These are phyloP conservation scores for Dimocarpus longan DNA, from an alignment of 345 rosid genomes.

Conservation along the genomic window DNA sequence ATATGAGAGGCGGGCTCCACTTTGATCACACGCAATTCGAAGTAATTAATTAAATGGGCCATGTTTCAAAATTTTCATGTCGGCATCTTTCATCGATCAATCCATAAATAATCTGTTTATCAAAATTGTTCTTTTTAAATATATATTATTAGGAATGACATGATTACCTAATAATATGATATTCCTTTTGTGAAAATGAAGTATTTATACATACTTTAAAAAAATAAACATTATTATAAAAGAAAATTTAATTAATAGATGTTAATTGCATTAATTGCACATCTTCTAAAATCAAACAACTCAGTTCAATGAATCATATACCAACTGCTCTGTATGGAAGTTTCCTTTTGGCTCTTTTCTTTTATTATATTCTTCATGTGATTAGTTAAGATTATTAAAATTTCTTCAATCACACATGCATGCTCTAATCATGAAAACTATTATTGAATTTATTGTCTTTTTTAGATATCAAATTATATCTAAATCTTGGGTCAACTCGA, in stretches of 20 bases:
- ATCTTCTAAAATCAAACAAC: background rate
- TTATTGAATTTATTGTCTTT: no score
- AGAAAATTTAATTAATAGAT: background rate
- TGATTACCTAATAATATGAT: background rate
- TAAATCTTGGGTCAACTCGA: no score
- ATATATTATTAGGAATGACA: background rate
- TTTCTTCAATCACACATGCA: background rate
- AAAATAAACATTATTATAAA: no score
- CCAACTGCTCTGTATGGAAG: no score
- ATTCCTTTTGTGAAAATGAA: background rate
- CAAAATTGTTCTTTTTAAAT: background rate
- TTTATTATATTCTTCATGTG: background rate
- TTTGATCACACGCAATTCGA: background rate
- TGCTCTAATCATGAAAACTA: background rate
- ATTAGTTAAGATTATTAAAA: no score
- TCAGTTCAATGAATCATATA: background rate
- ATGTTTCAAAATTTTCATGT: background rate
- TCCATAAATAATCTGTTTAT: no score
- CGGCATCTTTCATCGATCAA: background rate
- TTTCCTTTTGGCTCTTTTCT: no score
- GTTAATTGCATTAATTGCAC: background rate
- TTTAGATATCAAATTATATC: background rate
- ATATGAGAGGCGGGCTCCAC: conserved; percentile 10
- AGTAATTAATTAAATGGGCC: background rate
- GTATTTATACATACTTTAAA: no score